Conservation (phyloP, 2,329 filamentous ascomycete species). For the Cadophora luteo-olivacea region DNA sequence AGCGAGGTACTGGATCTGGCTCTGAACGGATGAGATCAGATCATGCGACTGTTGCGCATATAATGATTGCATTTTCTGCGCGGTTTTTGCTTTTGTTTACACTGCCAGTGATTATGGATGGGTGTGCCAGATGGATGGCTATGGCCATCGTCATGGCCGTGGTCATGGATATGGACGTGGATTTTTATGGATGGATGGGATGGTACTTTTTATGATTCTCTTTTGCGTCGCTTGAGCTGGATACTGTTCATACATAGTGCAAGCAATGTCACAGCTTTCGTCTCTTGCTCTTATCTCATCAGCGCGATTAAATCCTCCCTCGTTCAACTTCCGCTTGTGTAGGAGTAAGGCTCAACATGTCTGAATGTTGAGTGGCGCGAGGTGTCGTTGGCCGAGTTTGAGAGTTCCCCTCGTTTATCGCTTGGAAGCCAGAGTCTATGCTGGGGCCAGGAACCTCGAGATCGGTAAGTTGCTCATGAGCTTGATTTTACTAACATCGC, state of each 20-base stretch:
- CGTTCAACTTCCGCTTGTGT: too few species aligned
- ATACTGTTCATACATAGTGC: slow-evolving; percentile 6
- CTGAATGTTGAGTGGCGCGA: too few species aligned
- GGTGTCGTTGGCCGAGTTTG: too few species aligned
- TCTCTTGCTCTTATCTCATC: background rate
- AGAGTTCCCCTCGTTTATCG: too few species aligned
- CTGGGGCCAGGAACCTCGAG: too few species aligned
- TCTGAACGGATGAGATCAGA: background rate
- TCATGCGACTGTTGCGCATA: background rate
- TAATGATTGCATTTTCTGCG: slow-evolving; percentile 8
- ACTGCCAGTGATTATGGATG: background rate
- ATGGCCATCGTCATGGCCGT: background rate
- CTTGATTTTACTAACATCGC: too few species aligned
- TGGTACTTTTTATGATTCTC: slow-evolving; percentile 8
- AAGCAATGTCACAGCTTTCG: background rate
- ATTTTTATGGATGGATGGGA: background rate
- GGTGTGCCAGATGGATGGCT: background rate
- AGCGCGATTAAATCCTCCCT: too few species aligned
- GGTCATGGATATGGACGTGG: background rate
- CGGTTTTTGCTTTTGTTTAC: background rate
- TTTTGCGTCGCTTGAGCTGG: background rate
- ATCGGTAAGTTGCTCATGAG: too few species aligned
- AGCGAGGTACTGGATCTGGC: background rate
- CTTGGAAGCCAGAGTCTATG: too few species aligned
- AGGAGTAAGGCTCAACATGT: too few species aligned